Percentiles rank a stretch among this genome's conserved stretches.
Conservation (phyloP, 2,329 filamentous ascomycete species). For the Cladosporium colombiae region DNA sequence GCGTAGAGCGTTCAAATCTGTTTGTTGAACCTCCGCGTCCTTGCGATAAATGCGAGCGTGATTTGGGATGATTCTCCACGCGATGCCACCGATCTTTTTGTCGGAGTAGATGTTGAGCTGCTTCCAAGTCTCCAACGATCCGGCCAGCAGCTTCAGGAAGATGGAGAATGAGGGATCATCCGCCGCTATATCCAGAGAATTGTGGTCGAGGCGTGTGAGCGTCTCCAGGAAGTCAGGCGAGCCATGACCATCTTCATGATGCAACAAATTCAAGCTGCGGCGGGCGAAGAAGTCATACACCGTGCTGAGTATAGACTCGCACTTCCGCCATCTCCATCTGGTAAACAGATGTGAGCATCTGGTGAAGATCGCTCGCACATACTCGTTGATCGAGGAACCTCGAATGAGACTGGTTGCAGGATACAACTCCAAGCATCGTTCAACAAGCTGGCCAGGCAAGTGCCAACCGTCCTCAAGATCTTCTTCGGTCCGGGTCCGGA, state of each 20-base stretch:
- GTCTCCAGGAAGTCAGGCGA: constrained; percentile 58
- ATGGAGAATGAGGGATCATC: constrained; percentile 60
- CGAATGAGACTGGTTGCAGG: constrained; percentile 42
- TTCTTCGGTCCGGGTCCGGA: constrained; percentile 41
- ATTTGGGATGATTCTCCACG: constrained; percentile 61
- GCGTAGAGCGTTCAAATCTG: constrained; percentile 58
- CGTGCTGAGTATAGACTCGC: constrained; percentile 54
- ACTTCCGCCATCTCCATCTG: constrained; percentile 59
- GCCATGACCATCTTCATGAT: constrained; percentile 52
- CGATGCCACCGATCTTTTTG: constrained; percentile 58
- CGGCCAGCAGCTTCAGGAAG: constrained; percentile 58
- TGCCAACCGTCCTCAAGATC: constrained; percentile 52
- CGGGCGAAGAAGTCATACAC: constrained; percentile 63
- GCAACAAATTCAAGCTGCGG: constrained; percentile 53
- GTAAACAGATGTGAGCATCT: constrained; percentile 57
- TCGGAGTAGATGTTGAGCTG: constrained; percentile 45
- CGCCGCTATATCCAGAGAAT: constrained; percentile 44
- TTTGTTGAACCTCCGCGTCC: constrained; percentile 54
- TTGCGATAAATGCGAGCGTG: constrained; percentile 62
- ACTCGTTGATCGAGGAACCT: constrained; percentile 54
- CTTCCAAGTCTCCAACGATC: constrained; percentile 52
- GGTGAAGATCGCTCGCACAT: constrained; percentile 53
- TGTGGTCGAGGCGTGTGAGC: constrained; percentile 38
- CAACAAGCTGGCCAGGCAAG: constrained; percentile 48
- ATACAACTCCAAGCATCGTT: constrained; percentile 51